phyloP scores from a whole-genome alignment of 2,329 filamentous ascomycete genomes.

The Botryotinia convoluta region DNA sequence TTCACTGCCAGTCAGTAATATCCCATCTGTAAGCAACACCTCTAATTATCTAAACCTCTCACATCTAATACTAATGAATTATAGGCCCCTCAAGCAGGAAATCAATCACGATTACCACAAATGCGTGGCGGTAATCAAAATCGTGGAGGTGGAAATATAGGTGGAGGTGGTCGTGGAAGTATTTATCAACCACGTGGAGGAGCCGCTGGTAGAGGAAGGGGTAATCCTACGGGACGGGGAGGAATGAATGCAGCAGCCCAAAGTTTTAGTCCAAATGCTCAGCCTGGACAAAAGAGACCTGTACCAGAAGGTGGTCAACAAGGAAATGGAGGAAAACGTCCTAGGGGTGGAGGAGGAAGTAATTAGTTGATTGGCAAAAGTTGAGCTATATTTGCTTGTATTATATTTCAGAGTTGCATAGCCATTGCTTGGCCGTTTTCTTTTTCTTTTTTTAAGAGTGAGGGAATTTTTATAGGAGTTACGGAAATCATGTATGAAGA shows the following conservation, averaged over 20 bases:
- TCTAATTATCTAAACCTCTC: background rate
- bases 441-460: slow-evolving; percentile 29
- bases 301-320: slow-evolving; percentile 37
- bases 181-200: slow-evolving; percentile 27
- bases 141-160: slow-evolving; percentile 26
- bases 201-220: slow-evolving; percentile 34
- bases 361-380: slow-evolving; percentile 25
- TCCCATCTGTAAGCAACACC: slow-evolving; percentile 33
- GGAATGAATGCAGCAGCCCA: slow-evolving; percentile 38
- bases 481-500: slow-evolving; percentile 21
- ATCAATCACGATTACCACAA: slow-evolving; percentile 33
- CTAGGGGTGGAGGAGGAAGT: slow-evolving; percentile 41
- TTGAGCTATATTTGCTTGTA: slow-evolving; percentile 31
- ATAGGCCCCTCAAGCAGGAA: slow-evolving; percentile 29
- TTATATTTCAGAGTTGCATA: slow-evolving; percentile 34
- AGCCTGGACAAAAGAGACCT: slow-evolving; percentile 35
- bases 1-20: slow-evolving; percentile 29
- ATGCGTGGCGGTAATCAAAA: slow-evolving; percentile 31
- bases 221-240: slow-evolving; percentile 30
- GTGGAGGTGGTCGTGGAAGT: slow-evolving; percentile 19
- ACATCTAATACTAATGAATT: slow-evolving; percentile 16
- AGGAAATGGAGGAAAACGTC: slow-evolving; percentile 45
- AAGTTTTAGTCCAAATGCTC: slow-evolving; percentile 33
- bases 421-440: slow-evolving; percentile 29
- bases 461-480: slow-evolving; percentile 10